Base-by-base conservation (phyloP, 371 early-diverging fungal genomes). In the Lichtheimia corymbifera region DNA sequence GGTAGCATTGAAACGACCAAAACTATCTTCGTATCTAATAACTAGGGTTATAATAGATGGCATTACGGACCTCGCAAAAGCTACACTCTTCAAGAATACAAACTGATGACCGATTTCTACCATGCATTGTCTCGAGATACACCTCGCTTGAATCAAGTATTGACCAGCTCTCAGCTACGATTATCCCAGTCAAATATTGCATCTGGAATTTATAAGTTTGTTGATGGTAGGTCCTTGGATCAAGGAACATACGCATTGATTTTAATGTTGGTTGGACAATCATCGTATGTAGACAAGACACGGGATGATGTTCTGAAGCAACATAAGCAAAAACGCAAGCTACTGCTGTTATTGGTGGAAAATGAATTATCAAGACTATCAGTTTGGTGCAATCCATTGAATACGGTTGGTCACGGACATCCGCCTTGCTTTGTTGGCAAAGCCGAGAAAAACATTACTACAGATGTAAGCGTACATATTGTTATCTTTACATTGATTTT, bases 281-380 rank as follows among this genome's bases (percentile, higher is more conserved):
- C 52, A 58, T 18, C 17, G 5, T 17, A 22, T 22, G 28, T 57
- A 64, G 75, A 73, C 51, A 76, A 71, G 47, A 74, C 77, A 59
- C 69, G 65, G 62, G 73, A 70, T 55, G 73, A 73, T 58, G 61
- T 73, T 7, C 55, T 73, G 4, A 61, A 59, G 7, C 63, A 67
- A 14, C 67, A 72, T 58, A 52, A 50, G 14, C 44, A 55, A 5
- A 54, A 61, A 17, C 70, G 71, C 24, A 74, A 74, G 20, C 70
- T 97, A 9, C 63, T 97, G 13, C 66, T 93, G 41, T 63, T 97
- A 13, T 84, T 98, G 27, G 67, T 94, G 18, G 97, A 96, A 66
- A 92, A 89, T 58, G 98, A 98, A 66, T 65, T 97, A 42, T 79
- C 87, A 44, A 87, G 92, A 15, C 71, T 94, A 49, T 82, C 86